Evolutionary conservation across 192 early-diverging fungal genomes (phyloP), one percentile per base, ranked within the genome.

Genomic region (Umbelopsis sp.): DNA sequence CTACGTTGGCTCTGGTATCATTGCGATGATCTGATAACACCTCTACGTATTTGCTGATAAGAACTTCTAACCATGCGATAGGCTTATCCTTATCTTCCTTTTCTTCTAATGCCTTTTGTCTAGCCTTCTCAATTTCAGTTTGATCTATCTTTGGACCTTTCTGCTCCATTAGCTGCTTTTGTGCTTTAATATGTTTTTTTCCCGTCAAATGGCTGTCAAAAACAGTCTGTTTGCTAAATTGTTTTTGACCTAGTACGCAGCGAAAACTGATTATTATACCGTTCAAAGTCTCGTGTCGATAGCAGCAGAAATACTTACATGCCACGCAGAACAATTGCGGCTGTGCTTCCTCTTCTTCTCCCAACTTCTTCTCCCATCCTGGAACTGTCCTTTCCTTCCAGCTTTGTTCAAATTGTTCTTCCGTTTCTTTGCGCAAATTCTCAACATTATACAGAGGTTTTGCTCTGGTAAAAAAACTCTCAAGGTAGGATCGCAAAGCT

Each of bases 111-210:
- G 50, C 20, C 67, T 75, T 58, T 64, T 78, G n/a, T 73, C 35
- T 72, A 41, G 72, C 76, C 30, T 74, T 78, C 20, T 64, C 71
- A 2, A 66, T 73, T 22, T 70, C 80, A 35, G 13, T 33, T 46
- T 75, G 74, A 67, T 35, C 64, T 66, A 76, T 46, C 18, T 71
- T 70, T 3, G 23, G 18, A 11, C 65, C 53, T 3, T 75, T 67
- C 10, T 79, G 48, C 30, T 74, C 74, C 11, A 75, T 53, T 37
- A 90, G 64, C 22, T 76, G 76, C n/a, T 83, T 82, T 10, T 84
- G 88, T 2, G 91, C 92, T 71, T 95, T 97, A 46, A 89, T 85
- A 77, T 99, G 97, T 74, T 97, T 97, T 78, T 94, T 95, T 37
- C 95, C 93, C 22, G 78, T 90, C 70, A 95, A 79, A 70, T 98